Evolutionary conservation across 257 asterid species (phyloP), one percentile per base, ranked within the genome.

Genomic region (Ajuga chamaepitys): DNA sequence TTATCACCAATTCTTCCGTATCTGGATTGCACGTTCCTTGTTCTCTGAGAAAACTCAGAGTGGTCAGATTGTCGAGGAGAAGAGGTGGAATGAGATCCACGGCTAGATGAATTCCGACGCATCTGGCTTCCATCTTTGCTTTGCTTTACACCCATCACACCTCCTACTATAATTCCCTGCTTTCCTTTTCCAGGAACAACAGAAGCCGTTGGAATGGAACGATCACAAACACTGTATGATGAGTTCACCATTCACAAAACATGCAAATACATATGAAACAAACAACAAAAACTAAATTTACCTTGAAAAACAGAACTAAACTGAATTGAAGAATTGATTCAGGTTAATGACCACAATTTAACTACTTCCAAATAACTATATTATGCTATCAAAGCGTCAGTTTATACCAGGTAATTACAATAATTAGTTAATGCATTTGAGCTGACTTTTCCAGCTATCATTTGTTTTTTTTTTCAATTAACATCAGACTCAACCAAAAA

Each of bases 1-100:
- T 82, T 76, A 73, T 92, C 96, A 0, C 57, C 81, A 34, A 92
- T 92, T 64, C 62, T 80, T 13, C 75, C 62, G 67, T 75, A 92
- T 69, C 70, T 79, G 34, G 78, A 46, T 24, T 74, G 82, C 18
- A 76, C 57, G 55, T 71, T 75, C 74, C 26, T 60, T 9, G 10
- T 62, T 22, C 64, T 52, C 50, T 25, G 71, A 20, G 77, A 61
- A 38, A 11, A n/a, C 47, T 44, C 79, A 38, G 56, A 55, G 28
- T 21, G 17, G 34, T 30, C 41, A n/a, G 57, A 18, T 28, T 13
- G 59, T 20, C 17, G 73, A 3, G 68, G 71, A n/a, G 79, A 62
- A 59, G 74, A 64, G 22, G 37, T 61, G 3, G 72, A 40, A 13
- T 28, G 70, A 9, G 74, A 64, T 41, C 70, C 70, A 58, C 14